phyloP scores from a whole-genome alignment of 805 yeast genomes.

The Wickerhamiella siamensis region DNA sequence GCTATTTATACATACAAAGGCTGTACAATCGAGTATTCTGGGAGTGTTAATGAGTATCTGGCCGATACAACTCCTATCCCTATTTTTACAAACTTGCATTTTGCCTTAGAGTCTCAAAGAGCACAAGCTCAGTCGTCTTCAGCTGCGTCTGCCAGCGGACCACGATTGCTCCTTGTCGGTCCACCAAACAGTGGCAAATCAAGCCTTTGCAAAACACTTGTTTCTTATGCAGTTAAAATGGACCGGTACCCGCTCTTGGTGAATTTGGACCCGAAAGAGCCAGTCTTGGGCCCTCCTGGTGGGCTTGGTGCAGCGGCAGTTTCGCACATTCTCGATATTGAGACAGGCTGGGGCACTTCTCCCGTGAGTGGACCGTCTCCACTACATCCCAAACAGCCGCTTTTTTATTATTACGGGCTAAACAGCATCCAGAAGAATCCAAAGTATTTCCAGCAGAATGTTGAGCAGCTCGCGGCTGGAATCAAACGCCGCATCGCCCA shows the following conservation, averaged over 20 bases:
- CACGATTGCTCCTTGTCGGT: slow-evolving; percentile 45
- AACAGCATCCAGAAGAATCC: slow-evolving; percentile 44
- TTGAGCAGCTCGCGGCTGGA: slow-evolving; percentile 37
- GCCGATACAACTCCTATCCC: slow-evolving; percentile 60
- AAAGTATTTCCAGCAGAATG: slow-evolving; percentile 36
- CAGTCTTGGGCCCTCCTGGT: slow-evolving; percentile 69
- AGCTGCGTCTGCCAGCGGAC: not conserved
- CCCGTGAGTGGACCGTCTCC: slow-evolving; percentile 38
- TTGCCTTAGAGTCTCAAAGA: slow-evolving; percentile 52
- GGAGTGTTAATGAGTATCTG: slow-evolving; percentile 36
- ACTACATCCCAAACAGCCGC: slow-evolving; percentile 70
- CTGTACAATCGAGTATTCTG: slow-evolving; percentile 39
- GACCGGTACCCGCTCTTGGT: slow-evolving; percentile 57
- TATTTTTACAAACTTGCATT: slow-evolving; percentile 52
- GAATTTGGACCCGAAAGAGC: slow-evolving; percentile 62
- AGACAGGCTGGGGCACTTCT: slow-evolving; percentile 63
- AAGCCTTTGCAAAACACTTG: slow-evolving; percentile 48
- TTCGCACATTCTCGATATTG: slow-evolving; percentile 67
- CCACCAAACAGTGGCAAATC: slow-evolving; percentile 66
- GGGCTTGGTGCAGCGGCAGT: slow-evolving; percentile 71
- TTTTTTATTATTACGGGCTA: slow-evolving; percentile 69
- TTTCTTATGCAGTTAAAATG: slow-evolving; percentile 63
- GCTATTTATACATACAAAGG: slow-evolving; percentile 54
- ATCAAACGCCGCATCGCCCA: slow-evolving; percentile 34
- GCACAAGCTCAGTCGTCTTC: slow-evolving; percentile 16